Evolutionary conservation across 2,329 filamentous ascomycete genomes (phyloP).

Genomic region (Phialemonium atrogriseum): DNA sequence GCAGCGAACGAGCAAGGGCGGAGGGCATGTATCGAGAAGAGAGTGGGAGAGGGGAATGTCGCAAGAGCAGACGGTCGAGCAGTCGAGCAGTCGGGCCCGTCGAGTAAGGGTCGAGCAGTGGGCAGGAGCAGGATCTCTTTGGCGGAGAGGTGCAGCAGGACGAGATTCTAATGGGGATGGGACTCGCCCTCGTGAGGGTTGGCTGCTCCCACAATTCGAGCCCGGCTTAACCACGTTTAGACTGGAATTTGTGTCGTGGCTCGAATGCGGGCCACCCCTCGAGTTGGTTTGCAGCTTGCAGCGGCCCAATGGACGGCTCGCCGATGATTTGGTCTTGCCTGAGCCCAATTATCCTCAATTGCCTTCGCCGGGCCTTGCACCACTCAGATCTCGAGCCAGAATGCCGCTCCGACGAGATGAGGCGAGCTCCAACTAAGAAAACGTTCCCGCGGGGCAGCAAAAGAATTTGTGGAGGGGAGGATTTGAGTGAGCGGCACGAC

Average conservation of each 20-base stretch:
- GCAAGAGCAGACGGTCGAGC: no score
- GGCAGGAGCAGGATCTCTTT: constrained; percentile 14
- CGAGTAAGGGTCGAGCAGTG: constrained; percentile 11
- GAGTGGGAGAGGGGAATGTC: constrained; percentile 3
- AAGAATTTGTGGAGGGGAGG: background rate
- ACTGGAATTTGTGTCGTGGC: constrained; percentile 29
- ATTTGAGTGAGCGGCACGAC: no score
- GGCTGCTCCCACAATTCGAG: constrained; percentile 15
- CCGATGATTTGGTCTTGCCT: constrained; percentile 12
- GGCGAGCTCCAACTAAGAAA: background rate
- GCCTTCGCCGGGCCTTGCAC: constrained; percentile 10
- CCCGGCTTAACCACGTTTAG: constrained; percentile 24
- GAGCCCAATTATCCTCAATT: constrained; percentile 16
- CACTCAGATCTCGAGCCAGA: constrained; percentile 7
- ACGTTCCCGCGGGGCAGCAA: background rate
- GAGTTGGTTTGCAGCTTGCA: constrained; percentile 19
- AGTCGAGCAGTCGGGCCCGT: constrained; percentile 2
- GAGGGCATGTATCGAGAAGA: constrained; percentile 5
- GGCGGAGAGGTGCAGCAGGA: constrained; percentile 12
- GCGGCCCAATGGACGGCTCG: constrained; percentile 22
- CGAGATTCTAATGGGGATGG: constrained; percentile 12
- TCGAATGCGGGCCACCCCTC: constrained; percentile 25
- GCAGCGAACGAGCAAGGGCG: constrained; percentile 1
- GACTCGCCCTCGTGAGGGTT: constrained; percentile 11
- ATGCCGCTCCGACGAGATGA: no score